phyloP scores from a whole-genome alignment of 305 asterid genomes.

The Plantago coronopus region DNA sequence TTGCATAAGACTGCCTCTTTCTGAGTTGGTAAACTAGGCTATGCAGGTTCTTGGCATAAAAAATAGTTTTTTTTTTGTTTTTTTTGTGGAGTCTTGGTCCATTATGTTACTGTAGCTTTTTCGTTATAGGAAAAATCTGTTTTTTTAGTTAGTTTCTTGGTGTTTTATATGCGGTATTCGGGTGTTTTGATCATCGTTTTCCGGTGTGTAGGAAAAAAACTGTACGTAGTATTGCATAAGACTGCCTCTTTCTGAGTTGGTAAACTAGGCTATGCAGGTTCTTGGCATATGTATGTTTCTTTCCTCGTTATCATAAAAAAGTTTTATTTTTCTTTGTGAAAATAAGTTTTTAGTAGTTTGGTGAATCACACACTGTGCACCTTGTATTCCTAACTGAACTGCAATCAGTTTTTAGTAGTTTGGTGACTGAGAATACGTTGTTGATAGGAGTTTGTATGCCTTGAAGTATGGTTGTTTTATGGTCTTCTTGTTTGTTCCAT shows the following conservation, averaged over 20 bases:
- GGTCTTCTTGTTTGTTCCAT: slow-evolving; percentile 2
- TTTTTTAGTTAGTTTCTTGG: no score
- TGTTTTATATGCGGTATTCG: no score
- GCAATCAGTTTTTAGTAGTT: not conserved
- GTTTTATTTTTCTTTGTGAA: not conserved
- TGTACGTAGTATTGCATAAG: no score
- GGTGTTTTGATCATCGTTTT: not conserved
- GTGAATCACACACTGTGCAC: no score
- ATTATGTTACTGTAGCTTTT: no score
- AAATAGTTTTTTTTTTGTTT: not conserved
- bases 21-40: not conserved
- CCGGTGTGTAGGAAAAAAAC: no score
- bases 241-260: not conserved
- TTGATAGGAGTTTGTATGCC: not conserved
- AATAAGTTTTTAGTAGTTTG: no score
- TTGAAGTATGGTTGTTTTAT: not conserved
- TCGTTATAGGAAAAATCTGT: no score
- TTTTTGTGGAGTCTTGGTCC: no score
- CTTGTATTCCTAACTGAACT: not conserved
- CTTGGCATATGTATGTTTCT: not conserved
- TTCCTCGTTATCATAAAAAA: no score
- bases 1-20: not conserved
- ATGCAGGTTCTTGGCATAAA: not conserved
- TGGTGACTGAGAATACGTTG: not conserved
- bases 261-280: not conserved